phyloP scores from a whole-genome alignment of 2,329 filamentous ascomycete genomes.

The Colletotrichum endophyticum region DNA sequence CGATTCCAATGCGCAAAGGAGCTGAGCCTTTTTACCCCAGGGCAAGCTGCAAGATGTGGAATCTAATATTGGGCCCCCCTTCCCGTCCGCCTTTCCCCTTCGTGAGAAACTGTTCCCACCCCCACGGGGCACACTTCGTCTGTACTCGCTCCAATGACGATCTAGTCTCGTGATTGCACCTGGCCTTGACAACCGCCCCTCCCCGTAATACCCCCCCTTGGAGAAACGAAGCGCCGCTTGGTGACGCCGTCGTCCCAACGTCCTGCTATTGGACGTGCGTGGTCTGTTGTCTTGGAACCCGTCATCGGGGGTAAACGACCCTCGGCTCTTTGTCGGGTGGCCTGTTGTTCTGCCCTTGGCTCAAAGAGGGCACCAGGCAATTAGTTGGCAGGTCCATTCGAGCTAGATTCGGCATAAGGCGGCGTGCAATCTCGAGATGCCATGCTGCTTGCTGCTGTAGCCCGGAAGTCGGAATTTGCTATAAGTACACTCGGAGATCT shows the following conservation, averaged over 20 bases:
- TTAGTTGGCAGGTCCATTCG: neutral
- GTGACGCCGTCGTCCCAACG: neutral
- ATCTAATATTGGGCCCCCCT: neutral
- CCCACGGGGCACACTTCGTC: neutral
- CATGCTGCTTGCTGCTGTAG: neutral
- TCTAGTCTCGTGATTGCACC: neutral
- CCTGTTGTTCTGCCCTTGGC: neutral
- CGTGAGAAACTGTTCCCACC: neutral
- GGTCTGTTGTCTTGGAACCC: neutral
- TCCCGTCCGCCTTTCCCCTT: neutral
- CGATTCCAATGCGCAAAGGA: neutral
- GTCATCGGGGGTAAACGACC: neutral
- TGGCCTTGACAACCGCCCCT: neutral
- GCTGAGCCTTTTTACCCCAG: neutral
- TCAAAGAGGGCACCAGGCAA: neutral
- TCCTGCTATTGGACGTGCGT: neutral
- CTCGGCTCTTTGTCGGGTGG: neutral
- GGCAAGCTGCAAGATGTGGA: neutral
- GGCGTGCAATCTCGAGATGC: neutral
- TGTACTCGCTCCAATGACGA: slow-evolving; percentile 3
- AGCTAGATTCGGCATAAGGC: neutral
- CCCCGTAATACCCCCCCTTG: neutral
- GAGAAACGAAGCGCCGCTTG: neutral
- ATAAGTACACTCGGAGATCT: neutral
- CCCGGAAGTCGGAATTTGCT: neutral